Percentiles rank a stretch among this genome's conserved stretches.
These are phyloP conservation scores for Diplodia seriata DNA, from an alignment of 2,329 filamentous ascomycete species.

Conservation along the genomic window DNA sequence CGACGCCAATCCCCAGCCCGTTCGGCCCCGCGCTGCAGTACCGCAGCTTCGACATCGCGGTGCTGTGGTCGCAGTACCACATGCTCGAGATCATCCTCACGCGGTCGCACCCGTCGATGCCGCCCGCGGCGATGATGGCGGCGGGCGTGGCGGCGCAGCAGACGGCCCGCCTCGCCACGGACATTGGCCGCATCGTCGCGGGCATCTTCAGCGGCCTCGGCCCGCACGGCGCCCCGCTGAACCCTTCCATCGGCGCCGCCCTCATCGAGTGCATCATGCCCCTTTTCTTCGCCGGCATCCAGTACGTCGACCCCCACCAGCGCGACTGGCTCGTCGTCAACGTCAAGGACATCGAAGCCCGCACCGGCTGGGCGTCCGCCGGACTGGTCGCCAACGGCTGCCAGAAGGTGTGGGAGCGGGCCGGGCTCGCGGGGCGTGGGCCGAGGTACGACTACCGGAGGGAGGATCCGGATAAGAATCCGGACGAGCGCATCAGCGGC, in stretches of 20 bases:
- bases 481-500: constrained; percentile 23
- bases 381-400: constrained; percentile 82
- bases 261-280: constrained; percentile 83
- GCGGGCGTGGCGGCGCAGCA: constrained; percentile 77
- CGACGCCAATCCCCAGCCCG: constrained; percentile 68
- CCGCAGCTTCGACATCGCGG: constrained; percentile 83
- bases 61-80: constrained; percentile 87
- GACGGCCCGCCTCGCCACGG: constrained; percentile 73
- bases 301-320: constrained; percentile 75
- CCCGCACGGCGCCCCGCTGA: constrained; percentile 62
- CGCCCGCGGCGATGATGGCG: constrained; percentile 86
- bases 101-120: constrained; percentile 86
- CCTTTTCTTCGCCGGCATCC: constrained; percentile 84
- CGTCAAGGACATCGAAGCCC: constrained; percentile 74
- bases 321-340: constrained; percentile 78
- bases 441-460: constrained; percentile 66
- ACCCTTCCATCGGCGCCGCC: constrained; percentile 78
- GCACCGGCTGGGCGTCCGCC: constrained; percentile 89
- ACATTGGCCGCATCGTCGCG: constrained; percentile 80
- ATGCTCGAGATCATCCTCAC: constrained; percentile 84
- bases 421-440: constrained; percentile 74
- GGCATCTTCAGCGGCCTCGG: constrained; percentile 58
- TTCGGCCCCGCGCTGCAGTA: constrained; percentile 86
- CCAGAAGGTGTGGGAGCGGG: constrained; percentile 82
- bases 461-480: constrained; percentile 6